phyloP scores from a whole-genome alignment of 2,329 filamentous ascomycete species.

The Plenodomus biglobosus region DNA sequence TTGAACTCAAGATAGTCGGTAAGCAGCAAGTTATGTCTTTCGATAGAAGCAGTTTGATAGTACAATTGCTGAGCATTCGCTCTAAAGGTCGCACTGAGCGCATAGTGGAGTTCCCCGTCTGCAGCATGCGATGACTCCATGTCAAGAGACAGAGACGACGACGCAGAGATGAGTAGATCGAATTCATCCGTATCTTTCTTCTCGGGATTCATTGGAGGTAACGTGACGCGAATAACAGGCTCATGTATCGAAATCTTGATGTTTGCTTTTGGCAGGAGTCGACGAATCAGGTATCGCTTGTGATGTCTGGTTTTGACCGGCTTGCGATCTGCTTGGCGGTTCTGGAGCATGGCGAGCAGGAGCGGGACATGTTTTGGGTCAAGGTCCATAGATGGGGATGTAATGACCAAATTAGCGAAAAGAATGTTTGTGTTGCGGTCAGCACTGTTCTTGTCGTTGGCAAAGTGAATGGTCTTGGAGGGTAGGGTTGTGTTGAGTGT shows the following conservation, averaged over 20 bases:
- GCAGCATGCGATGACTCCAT: constrained; percentile 93
- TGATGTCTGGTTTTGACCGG: constrained; percentile 29
- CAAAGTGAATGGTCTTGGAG: constrained; percentile 86
- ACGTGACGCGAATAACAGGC: constrained; percentile 84
- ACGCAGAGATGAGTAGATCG: constrained; percentile 90
- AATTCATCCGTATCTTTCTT: constrained; percentile 73
- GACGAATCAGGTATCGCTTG: constrained; percentile 71
- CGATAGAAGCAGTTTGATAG: constrained; percentile 84
- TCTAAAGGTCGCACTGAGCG: constrained; percentile 76
- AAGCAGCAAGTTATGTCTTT: constrained; percentile 81
- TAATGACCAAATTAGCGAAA: constrained; percentile 94
- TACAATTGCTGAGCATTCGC: constrained; percentile 87
- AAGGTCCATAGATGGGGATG: constrained; percentile 90
- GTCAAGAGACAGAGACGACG: constrained; percentile 90
- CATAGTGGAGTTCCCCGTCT: constrained; percentile 82
- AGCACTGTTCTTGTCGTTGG: constrained; percentile 67
- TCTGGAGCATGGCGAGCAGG: constrained; percentile 72
- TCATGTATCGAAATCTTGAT: constrained; percentile 97
- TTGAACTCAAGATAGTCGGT: constrained; percentile 89
- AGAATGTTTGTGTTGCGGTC: constrained; percentile 95
- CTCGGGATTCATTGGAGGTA: constrained; percentile 70
- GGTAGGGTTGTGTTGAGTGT: constrained; percentile 92
- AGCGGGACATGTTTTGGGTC: constrained; percentile 90
- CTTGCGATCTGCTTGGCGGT: constrained; percentile 35
- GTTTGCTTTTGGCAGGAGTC: constrained; percentile 88